Conservation (phyloP, 2,329 filamentous ascomycete species). For the Colletotrichum sp. region DNA sequence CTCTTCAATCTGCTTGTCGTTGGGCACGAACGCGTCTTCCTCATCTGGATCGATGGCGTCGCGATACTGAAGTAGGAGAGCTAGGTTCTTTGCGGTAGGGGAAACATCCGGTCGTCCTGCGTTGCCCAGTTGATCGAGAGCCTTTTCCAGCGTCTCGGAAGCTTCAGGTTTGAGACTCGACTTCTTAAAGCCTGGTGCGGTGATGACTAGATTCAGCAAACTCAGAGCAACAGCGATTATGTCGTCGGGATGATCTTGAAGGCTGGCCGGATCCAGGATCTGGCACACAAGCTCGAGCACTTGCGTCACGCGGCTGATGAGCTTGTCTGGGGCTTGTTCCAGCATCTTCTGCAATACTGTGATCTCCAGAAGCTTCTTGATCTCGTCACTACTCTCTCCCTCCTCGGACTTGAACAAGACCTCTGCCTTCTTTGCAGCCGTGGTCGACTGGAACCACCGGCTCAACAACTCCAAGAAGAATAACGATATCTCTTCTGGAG, state of each 20-base stretch:
- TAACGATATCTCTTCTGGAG: constrained; percentile 61
- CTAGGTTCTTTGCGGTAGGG: constrained; percentile 61
- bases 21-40: constrained; percentile 41
- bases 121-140: constrained; percentile 49
- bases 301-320: constrained; percentile 68
- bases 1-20: constrained; percentile 60
- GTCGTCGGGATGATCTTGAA: constrained; percentile 49
- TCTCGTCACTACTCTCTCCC: constrained; percentile 41
- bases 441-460: constrained; percentile 55
- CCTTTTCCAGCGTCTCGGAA: constrained; percentile 51
- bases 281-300: constrained; percentile 68
- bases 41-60: constrained; percentile 55
- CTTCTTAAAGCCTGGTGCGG: constrained; percentile 60
- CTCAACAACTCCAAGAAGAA: constrained; percentile 66
- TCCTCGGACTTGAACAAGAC: constrained; percentile 29
- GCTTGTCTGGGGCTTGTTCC: constrained; percentile 64
- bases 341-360: constrained; percentile 71
- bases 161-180: constrained; percentile 46
- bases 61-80: constrained; percentile 59
- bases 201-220: constrained; percentile 65
- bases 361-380: constrained; percentile 59
- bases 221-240: constrained; percentile 61
- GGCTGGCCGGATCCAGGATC: constrained; percentile 56
- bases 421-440: constrained; percentile 27
- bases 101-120: constrained; percentile 46